Percentiles rank a stretch among this genome's conserved stretches.
Evolutionary conservation across 2,329 filamentous ascomycete species (phyloP).

Genomic region (Cladosporium sp.): DNA sequence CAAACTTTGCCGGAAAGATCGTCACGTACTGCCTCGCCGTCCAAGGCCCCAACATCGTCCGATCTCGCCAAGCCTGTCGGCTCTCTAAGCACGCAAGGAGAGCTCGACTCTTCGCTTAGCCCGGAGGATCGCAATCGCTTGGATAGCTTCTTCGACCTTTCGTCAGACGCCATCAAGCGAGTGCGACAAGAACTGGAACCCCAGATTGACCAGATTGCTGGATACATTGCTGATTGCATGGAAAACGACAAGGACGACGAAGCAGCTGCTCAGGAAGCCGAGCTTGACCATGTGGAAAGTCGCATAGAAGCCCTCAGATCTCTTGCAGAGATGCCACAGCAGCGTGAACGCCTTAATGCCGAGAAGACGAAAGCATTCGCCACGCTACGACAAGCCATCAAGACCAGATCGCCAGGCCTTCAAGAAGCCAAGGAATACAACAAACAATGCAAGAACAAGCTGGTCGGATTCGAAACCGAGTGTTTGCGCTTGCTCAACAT

Average conservation of each 20-base stretch:
- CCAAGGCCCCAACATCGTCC: constrained; percentile 3
- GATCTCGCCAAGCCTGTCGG: neutral
- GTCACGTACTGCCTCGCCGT: constrained; percentile 1
- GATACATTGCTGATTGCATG: constrained; percentile 20
- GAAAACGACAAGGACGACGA: constrained; percentile 21
- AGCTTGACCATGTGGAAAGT: constrained; percentile 19
- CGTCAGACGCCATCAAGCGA: constrained; percentile 17
- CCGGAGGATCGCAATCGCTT: constrained; percentile 14
- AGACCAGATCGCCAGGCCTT: constrained; percentile 15
- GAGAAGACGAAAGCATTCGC: constrained; percentile 7
- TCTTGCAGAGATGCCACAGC: constrained; percentile 19
- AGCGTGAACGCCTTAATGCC: constrained; percentile 21
- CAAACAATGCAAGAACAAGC: constrained; percentile 20
- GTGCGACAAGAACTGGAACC: constrained; percentile 16
- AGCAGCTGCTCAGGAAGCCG: constrained; percentile 14
- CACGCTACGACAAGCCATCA: constrained; percentile 21
- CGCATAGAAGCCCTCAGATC: constrained; percentile 16
- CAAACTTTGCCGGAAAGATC: neutral
- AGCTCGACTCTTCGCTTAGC: constrained; percentile 8
- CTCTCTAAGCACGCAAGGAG: constrained; percentile 7
- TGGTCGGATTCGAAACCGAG: constrained; percentile 22
- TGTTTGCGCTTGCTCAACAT: constrained; percentile 22
- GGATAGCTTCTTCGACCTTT: constrained; percentile 19
- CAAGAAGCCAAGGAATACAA: constrained; percentile 24
- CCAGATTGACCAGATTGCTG: constrained; percentile 18